Percentiles rank a stretch among this genome's conserved stretches.
These are phyloP conservation scores for Verticillium alfalfae DNA, from an alignment of 2,329 filamentous ascomycete species.

Conservation along the genomic window DNA sequence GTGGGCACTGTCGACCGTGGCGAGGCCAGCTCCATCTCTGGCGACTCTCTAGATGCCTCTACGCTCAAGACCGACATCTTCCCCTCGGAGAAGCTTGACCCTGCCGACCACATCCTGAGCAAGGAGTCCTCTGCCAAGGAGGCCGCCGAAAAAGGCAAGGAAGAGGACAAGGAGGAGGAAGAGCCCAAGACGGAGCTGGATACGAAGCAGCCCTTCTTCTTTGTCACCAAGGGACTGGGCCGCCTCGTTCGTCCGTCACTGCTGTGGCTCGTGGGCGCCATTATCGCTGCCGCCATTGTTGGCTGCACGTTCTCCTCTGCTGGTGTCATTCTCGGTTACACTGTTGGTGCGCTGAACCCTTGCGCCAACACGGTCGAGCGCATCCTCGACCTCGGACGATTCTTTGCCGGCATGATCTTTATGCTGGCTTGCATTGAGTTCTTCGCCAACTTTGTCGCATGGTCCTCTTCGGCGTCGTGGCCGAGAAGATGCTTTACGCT, in stretches of 20 bases:
- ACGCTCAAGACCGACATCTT: conserved; percentile 7
- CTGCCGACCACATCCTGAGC: background rate
- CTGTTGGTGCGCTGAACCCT: conserved; percentile 49
- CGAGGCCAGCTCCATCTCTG: conserved; percentile 9
- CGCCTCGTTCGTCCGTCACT: conserved; percentile 25
- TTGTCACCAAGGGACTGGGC: conserved; percentile 10
- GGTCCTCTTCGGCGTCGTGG: conserved; percentile 50
- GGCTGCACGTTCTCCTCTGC: conserved; percentile 52
- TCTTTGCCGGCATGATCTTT: conserved; percentile 56
- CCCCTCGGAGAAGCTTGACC: conserved; percentile 1
- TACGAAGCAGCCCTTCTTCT: conserved; percentile 11
- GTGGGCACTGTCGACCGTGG: conserved; percentile 9
- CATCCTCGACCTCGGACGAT: conserved; percentile 42
- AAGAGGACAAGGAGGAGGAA: conserved; percentile 1
- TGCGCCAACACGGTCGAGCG: conserved; percentile 39
- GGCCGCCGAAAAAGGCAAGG: background rate
- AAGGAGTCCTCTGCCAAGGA: conserved; percentile 3
- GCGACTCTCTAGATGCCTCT: conserved; percentile 10
- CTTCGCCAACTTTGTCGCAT: conserved; percentile 51
- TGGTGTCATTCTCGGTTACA: conserved; percentile 56
- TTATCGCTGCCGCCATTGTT: conserved; percentile 45
- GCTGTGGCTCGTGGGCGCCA: conserved; percentile 34
- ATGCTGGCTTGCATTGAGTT: conserved; percentile 55
- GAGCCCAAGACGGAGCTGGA: conserved; percentile 6
- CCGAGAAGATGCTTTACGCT: conserved; percentile 51